Percentiles rank a stretch among this genome's conserved stretches.
Evolutionary conservation across 2,329 filamentous ascomycete species (phyloP).

Genomic region (Ophiostoma australiae): DNA sequence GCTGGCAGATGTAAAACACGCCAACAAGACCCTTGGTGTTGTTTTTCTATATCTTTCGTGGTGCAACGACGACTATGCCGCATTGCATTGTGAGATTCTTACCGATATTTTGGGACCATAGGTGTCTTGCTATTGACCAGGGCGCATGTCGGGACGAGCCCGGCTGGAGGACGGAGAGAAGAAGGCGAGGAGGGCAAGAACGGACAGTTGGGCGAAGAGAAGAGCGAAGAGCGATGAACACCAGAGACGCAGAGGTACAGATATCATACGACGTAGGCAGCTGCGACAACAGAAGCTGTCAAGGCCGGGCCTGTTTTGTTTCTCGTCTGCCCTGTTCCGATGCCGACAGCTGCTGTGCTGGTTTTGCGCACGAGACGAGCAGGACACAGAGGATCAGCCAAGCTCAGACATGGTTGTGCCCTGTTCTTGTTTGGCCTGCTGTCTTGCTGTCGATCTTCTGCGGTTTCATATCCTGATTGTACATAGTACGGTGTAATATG

Average conservation of each 20-base stretch:
- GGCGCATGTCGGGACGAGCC: not conserved
- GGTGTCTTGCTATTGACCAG: not conserved
- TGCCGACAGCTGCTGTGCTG: not conserved
- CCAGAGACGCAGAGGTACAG: not conserved
- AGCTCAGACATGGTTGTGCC: not conserved
- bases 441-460: not conserved
- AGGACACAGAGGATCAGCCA: not conserved
- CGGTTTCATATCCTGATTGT: not conserved
- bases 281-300: not conserved
- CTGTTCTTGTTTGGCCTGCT: not conserved
- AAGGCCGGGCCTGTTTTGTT: not conserved
- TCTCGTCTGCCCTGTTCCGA: not conserved
- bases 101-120: not conserved
- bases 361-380: not conserved
- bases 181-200: not conserved
- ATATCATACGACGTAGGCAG: not conserved
- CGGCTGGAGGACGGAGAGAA: not conserved
- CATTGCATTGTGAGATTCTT: not conserved
- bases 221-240: not conserved
- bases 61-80: not conserved
- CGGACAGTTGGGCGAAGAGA: not conserved
- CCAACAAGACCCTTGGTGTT: not conserved
- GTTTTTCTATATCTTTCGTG: not conserved
- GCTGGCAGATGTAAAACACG: constrained; percentile 1
- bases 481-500: not conserved